Conservation (phyloP, 495 filamentous ascomycete genomes). For the Tetracladium setigerum region DNA sequence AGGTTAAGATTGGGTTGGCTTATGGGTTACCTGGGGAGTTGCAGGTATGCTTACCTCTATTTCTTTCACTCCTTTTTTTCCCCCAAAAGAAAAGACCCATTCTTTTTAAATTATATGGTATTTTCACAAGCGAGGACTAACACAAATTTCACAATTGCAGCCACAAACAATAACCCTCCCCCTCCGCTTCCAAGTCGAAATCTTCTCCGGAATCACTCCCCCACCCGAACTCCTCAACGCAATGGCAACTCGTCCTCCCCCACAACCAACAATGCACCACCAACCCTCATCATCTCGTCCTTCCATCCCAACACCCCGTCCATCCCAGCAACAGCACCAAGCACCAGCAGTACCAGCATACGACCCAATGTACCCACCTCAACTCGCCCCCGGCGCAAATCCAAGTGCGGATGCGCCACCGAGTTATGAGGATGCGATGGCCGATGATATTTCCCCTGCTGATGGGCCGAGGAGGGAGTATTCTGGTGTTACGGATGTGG, state of each 20-base stretch:
- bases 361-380: conserved; percentile 39
- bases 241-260: conserved; percentile 34
- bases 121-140: conserved; percentile 6
- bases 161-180: conserved; percentile 67
- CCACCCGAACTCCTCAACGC: conserved; percentile 67
- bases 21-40: conserved; percentile 42
- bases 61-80: background rate
- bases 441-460: conserved; percentile 18
- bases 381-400: conserved; percentile 33
- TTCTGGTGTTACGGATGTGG: conserved; percentile 21
- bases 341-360: conserved; percentile 10
- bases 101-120: background rate
- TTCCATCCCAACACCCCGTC: conserved; percentile 7
- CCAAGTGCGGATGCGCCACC: conserved; percentile 60
- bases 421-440: conserved; percentile 85
- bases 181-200: conserved; percentile 66
- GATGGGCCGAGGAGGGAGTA: conserved; percentile 20
- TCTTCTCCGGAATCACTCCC: conserved; percentile 89
- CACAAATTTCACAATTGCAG: conserved; percentile 24
- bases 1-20: conserved; percentile 65
- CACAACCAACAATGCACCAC: conserved; percentile 18
- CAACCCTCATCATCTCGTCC: background rate
- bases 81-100: conserved; percentile 1
- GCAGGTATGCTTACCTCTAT: conserved; percentile 37
- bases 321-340: background rate